Conservation (phyloP, 1,139 yeast species). For the Taphrina pruni region DNA sequence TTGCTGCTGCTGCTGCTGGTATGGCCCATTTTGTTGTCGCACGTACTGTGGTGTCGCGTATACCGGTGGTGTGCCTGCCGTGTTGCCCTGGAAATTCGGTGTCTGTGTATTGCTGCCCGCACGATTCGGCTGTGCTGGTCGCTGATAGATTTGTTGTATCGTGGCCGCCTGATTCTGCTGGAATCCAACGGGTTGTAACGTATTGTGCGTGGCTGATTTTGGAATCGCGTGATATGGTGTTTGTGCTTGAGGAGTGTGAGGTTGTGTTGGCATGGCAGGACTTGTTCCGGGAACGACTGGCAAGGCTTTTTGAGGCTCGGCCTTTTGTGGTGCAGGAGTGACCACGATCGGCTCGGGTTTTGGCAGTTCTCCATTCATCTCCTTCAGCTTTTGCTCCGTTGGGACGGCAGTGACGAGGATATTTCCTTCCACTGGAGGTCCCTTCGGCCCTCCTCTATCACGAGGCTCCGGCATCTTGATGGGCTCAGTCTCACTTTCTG, state of each 20-base stretch:
- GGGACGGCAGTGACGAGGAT: conserved; percentile 35
- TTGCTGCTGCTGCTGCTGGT: conserved; percentile 11
- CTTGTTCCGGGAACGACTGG: neutral
- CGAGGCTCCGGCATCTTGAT: conserved; percentile 17
- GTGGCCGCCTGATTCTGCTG: conserved; percentile 9
- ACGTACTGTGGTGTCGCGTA: conserved; percentile 11
- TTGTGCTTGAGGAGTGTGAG: conserved; percentile 9
- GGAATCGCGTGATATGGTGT: conserved; percentile 10
- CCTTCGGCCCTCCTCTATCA: conserved; percentile 73
- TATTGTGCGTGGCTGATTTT: neutral
- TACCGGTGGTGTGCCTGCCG: conserved; percentile 16
- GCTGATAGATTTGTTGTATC: conserved; percentile 14
- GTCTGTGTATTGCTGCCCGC: neutral
- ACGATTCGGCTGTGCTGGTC: neutral
- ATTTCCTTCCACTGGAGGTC: conserved; percentile 92
- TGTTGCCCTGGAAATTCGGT: conserved; percentile 11
- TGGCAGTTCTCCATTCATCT: conserved; percentile 3
- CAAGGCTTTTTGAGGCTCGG: conserved; percentile 7
- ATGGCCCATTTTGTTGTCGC: neutral
- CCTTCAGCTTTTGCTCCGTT: conserved; percentile 21
- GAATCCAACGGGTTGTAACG: neutral
- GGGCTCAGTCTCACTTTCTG: conserved; percentile 49
- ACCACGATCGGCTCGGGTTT: conserved; percentile 14
- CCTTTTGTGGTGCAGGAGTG: conserved; percentile 12
- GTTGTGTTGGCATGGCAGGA: neutral